phyloP scores from a whole-genome alignment of 305 asterid genomes.

The Fraxinus xanthoxyloides region DNA sequence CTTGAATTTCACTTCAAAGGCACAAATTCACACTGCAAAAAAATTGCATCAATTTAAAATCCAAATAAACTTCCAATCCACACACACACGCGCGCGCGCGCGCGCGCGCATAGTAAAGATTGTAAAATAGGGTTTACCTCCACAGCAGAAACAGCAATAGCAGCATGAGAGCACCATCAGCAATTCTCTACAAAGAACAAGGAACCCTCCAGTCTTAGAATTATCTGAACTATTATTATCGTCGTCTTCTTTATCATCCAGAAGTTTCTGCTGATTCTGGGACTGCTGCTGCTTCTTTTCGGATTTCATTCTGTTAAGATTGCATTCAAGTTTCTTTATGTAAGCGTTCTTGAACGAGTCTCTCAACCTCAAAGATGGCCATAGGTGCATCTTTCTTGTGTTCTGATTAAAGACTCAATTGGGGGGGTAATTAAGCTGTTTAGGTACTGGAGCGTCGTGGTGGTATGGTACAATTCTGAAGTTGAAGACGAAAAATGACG shows the following conservation, averaged over 20 bases:
- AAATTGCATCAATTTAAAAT: not conserved
- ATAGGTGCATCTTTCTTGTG: constrained; percentile 65
- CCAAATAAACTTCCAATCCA: not conserved
- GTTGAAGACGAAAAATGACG: no score
- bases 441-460: not conserved
- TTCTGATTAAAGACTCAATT: not conserved
- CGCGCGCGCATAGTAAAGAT: not conserved
- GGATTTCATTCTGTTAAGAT: constrained; percentile 49
- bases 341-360: constrained; percentile 74
- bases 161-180: constrained; percentile 68
- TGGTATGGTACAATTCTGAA: no score
- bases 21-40: not conserved
- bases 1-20: not conserved
- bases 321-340: constrained; percentile 67
- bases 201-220: constrained; percentile 25
- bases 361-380: constrained; percentile 77
- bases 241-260: constrained; percentile 23
- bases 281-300: constrained; percentile 41
- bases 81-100: not conserved
- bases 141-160: constrained; percentile 87
- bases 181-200: constrained; percentile 46
- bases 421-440: not conserved
- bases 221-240: constrained; percentile 4
- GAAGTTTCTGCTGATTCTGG: constrained; percentile 40
- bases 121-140: constrained; percentile 44